These are phyloP conservation scores for Chaetomium sp. DNA, from an alignment of 2,329 filamentous ascomycete species.

Conservation along the genomic window DNA sequence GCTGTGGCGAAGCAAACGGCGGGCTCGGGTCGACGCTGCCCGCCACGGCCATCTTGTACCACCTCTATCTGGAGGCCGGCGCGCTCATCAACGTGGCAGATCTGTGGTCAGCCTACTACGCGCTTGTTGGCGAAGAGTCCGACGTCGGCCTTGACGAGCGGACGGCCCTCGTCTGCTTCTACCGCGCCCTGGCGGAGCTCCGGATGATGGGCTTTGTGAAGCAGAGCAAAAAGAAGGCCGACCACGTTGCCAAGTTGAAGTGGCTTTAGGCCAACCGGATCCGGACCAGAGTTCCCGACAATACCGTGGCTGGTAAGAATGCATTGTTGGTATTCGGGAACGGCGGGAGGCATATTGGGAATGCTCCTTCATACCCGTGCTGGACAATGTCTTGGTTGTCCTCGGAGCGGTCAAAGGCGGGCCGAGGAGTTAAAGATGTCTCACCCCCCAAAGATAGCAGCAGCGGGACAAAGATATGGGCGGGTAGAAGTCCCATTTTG, in stretches of 20 bases:
- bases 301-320: conserved; percentile 3
- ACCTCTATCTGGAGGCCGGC: conserved; percentile 76
- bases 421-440: conserved; percentile 7
- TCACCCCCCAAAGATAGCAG: conserved; percentile 30
- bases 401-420: conserved; percentile 20
- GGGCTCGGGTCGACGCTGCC: conserved; percentile 65
- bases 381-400: conserved; percentile 29
- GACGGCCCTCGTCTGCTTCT: conserved; percentile 74
- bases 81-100: conserved; percentile 77
- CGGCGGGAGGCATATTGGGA: conserved; percentile 17
- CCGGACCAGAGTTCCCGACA: neutral
- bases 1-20: conserved; percentile 57
- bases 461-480: conserved; percentile 17
- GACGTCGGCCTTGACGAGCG: conserved; percentile 53
- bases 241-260: conserved; percentile 89
- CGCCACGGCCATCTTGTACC: conserved; percentile 73
- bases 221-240: conserved; percentile 84
- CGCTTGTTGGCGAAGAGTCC: conserved; percentile 56
- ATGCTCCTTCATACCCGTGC: conserved; percentile 13
- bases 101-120: conserved; percentile 75
- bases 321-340: conserved; percentile 25
- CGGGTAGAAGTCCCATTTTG: conserved; percentile 17
- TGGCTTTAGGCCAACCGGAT: conserved; percentile 57
- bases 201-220: conserved; percentile 86
- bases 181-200: conserved; percentile 81